These are phyloP conservation scores for Eutrema salsugineum DNA, from an alignment of 441 rosid species.

Conservation along the genomic window DNA sequence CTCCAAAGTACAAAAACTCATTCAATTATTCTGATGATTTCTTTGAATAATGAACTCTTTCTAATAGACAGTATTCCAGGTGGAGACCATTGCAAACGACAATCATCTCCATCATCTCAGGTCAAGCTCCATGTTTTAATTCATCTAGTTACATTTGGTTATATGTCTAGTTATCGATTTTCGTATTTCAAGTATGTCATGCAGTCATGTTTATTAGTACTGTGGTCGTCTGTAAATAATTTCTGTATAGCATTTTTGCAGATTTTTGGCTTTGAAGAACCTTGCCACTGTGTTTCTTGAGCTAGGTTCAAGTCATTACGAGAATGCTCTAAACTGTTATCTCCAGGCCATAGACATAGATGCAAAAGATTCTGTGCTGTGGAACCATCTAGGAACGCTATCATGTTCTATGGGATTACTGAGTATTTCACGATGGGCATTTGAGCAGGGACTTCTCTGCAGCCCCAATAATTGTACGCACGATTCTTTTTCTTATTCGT, in stretches of 20 bases:
- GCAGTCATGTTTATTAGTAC: neutral
- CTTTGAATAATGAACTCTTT: neutral
- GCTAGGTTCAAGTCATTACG: slow-evolving; percentile 82
- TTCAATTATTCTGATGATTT: neutral
- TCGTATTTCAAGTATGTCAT: neutral
- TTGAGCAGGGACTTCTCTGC: slow-evolving; percentile 98
- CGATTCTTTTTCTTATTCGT: slow-evolving; percentile 9
- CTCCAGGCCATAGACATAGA: slow-evolving; percentile 99
- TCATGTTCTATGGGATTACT: slow-evolving; percentile 94
- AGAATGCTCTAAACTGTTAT: slow-evolving; percentile 89
- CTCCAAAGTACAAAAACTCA: slow-evolving; percentile 45
- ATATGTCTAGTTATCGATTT: slow-evolving; percentile 10
- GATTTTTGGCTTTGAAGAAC: slow-evolving; percentile 95
- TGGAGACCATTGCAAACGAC: slow-evolving; percentile 57
- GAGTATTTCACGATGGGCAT: slow-evolving; percentile 98
- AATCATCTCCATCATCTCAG: slow-evolving; percentile 91
- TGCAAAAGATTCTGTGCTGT: slow-evolving; percentile 93
- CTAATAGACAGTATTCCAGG: slow-evolving; percentile 39
- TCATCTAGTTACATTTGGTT: slow-evolving; percentile 4
- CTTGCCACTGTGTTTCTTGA: slow-evolving; percentile 92
- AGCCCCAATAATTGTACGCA: slow-evolving; percentile 97
- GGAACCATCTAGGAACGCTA: slow-evolving; percentile 97
- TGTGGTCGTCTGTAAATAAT: neutral
- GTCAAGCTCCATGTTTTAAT: slow-evolving; percentile 33
- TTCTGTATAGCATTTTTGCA: slow-evolving; percentile 29